Evolutionary conservation across 2,329 filamentous ascomycete species (phyloP).

Genomic region (Verticillium klebahnii): DNA sequence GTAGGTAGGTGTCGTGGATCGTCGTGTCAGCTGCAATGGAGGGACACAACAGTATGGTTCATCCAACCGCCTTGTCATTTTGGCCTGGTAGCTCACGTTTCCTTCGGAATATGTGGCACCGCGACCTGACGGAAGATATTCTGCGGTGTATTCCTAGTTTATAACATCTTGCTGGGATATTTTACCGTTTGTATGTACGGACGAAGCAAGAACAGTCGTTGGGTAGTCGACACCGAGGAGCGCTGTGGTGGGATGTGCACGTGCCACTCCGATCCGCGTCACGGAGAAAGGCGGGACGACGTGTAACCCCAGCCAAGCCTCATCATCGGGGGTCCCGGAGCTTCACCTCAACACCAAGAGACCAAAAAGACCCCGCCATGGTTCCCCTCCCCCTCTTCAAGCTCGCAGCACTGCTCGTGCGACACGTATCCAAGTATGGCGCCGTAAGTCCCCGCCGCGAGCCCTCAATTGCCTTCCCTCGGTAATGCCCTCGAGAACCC

Average conservation of each 20-base stretch:
- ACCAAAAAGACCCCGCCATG: slow-evolving; percentile 37
- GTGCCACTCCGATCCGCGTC: background rate
- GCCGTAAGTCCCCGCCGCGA: slow-evolving; percentile 44
- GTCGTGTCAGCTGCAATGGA: too few species aligned
- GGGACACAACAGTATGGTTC: too few species aligned
- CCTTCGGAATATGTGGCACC: too few species aligned
- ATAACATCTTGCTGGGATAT: too few species aligned
- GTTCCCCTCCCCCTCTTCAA: slow-evolving; percentile 65
- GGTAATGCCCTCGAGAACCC: background rate
- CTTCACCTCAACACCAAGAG: background rate
- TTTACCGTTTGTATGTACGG: too few species aligned
- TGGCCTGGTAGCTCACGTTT: too few species aligned
- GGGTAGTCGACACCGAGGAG: too few species aligned
- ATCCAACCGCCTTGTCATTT: too few species aligned
- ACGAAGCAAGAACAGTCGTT: too few species aligned
- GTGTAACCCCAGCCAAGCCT: background rate
- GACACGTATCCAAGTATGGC: slow-evolving; percentile 65
- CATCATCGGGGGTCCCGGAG: background rate
- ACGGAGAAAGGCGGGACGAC: background rate
- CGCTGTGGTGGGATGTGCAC: background rate
- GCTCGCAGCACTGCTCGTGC: slow-evolving; percentile 58
- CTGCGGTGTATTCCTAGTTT: too few species aligned
- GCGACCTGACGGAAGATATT: too few species aligned
- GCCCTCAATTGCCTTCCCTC: background rate
- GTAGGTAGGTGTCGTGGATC: too few species aligned